Percentiles rank a stretch among this genome's conserved stretches.
Evolutionary conservation across 148 eudicot genomes (phyloP).

Genomic region (Silene latifolia): DNA sequence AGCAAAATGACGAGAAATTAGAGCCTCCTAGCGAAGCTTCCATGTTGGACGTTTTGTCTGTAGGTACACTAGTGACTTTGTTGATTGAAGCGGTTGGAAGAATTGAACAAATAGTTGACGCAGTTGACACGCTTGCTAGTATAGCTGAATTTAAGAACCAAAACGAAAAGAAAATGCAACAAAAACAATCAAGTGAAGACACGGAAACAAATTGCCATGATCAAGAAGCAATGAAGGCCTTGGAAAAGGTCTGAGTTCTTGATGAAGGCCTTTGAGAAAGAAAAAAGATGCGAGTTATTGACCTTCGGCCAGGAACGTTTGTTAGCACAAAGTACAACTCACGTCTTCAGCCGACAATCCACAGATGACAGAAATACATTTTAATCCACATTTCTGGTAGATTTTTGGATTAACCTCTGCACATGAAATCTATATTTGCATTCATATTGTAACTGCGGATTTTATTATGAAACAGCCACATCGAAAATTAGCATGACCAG

Average conservation of each 20-base stretch:
- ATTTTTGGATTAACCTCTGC: not conserved
- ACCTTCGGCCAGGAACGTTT: slow-evolving; percentile 12
- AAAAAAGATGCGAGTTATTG: slow-evolving; percentile 25
- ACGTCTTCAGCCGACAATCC: not conserved
- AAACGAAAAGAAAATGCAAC: slow-evolving; percentile 32
- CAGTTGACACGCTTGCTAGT: slow-evolving; percentile 50
- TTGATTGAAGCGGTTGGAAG: slow-evolving; percentile 63
- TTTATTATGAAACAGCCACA: not conserved
- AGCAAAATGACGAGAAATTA: slow-evolving; percentile 11
- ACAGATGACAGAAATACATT: not conserved
- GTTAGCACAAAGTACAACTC: slow-evolving; percentile 6
- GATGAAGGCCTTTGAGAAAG: slow-evolving; percentile 28
- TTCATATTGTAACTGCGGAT: not conserved
- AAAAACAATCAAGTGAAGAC: slow-evolving; percentile 25
- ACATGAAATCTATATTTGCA: slow-evolving; percentile 8
- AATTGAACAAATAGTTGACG: slow-evolving; percentile 50
- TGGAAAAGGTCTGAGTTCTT: slow-evolving; percentile 37
- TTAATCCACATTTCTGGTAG: not conserved
- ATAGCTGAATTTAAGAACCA: slow-evolving; percentile 50
- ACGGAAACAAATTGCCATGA: slow-evolving; percentile 26
- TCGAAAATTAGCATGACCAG: too few species aligned
- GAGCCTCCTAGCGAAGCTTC: slow-evolving; percentile 21
- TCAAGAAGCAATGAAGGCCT: slow-evolving; percentile 33
- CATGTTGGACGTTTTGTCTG: slow-evolving; percentile 56
- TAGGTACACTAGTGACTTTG: slow-evolving; percentile 60